Evolutionary conservation across 257 asterid species (phyloP).

Genomic region (Rhazya stricta): DNA sequence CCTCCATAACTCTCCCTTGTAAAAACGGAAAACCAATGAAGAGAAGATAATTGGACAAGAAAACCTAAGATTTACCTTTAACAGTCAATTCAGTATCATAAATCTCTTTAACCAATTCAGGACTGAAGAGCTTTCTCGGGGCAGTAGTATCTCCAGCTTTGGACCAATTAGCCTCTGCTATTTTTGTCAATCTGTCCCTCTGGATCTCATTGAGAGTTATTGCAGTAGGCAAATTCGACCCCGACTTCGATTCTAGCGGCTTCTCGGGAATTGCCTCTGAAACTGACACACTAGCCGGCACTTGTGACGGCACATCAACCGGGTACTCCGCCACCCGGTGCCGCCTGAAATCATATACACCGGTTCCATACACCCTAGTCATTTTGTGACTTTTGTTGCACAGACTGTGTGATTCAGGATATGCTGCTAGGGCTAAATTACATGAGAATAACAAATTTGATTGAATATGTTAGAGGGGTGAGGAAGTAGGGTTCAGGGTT

Average conservation of each 20-base stretch:
- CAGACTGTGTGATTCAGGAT: background rate
- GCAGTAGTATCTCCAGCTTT: slow-evolving; percentile 39
- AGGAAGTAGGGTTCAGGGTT: background rate
- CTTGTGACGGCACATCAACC: slow-evolving; percentile 34
- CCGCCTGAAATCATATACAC: slow-evolving; percentile 81
- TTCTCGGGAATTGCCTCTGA: slow-evolving; percentile 29
- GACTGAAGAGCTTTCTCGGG: slow-evolving; percentile 57
- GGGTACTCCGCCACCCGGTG: slow-evolving; percentile 97
- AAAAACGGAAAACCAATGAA: background rate
- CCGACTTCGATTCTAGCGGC: slow-evolving; percentile 54
- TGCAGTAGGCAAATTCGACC: slow-evolving; percentile 54
- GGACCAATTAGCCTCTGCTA: slow-evolving; percentile 78
- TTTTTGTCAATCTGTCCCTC: slow-evolving; percentile 78
- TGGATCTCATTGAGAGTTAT: slow-evolving; percentile 88
- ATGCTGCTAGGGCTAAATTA: background rate
- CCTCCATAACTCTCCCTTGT: background rate
- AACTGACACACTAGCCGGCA: slow-evolving; percentile 6
- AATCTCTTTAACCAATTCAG: slow-evolving; percentile 73
- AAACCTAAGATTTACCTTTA: slow-evolving; percentile 38
- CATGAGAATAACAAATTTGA: background rate
- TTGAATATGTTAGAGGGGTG: background rate
- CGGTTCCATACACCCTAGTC: slow-evolving; percentile 79
- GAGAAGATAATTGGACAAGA: background rate
- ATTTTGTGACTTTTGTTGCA: slow-evolving; percentile 14
- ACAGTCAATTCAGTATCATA: slow-evolving; percentile 77